Base-by-base conservation (phyloP, 805 yeast species). In the Candida maris region DNA sequence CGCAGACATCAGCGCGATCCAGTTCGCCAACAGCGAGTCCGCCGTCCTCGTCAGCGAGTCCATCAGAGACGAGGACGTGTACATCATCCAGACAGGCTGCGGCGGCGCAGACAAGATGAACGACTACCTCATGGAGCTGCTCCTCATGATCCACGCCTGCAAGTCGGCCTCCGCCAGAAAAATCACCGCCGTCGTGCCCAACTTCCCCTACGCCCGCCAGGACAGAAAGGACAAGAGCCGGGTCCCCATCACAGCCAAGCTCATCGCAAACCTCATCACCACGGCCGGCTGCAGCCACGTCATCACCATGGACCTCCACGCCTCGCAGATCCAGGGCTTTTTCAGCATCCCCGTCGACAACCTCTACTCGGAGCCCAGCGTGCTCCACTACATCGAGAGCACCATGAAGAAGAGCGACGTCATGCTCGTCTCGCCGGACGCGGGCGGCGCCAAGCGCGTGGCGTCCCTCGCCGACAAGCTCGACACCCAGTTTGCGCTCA, bases 391-490 rank as follows among this genome's bases (percentile, higher is more conserved):
- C 61, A 85, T 91, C 50, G 78, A 75, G 45, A 85, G 79, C 42
- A 73, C 77, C 30, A 71, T 74, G 45, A 63, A 68, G 44, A 63
- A 65, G 21, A 70, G 79, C 41, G 66, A 74, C 35, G 73, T 88
- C 7, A 85, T 88, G 35, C 77, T 91, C 37, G 94, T 91, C 9
- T 87, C 96, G 4, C 98, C 98, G 3, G 98, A 91, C 66, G 98
- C 98, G 3, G 98, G 98, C 51, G 98, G 98, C 41, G 97, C 97
- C 37, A 91, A 91, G 63, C 76, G 98, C 48, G 98, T 89, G 19
- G 97, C 97, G 2, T 80, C 89, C 4, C 68, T 91, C 34, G 97
- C 97, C 10, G 97, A 91, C 55, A 78, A 84, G 52, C 70, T 93
- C 47, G 97, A 93, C 53, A 73, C 91, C 50, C 87, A 84, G 59